A percentile compares a stretch with the other conserved stretches of the same genome.
Conservation (phyloP, 164 flowering plant species). For the Cinnamomum chago region DNA sequence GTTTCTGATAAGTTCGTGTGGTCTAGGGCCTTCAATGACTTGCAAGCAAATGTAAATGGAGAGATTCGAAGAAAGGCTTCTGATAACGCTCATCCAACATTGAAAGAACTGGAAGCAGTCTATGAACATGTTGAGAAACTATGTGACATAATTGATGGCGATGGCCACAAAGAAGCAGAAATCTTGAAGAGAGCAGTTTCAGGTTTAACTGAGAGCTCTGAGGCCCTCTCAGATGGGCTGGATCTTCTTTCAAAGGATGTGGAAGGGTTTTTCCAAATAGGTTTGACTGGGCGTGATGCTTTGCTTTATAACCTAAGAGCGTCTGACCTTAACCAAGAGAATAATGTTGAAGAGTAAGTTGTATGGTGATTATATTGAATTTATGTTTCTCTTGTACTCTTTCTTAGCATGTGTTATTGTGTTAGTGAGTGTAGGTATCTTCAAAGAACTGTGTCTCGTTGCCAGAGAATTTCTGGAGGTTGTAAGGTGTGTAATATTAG, state of each 20-base stretch:
- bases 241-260: slow-evolving; percentile 63
- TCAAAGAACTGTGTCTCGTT: slow-evolving; percentile 2
- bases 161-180: slow-evolving; percentile 28
- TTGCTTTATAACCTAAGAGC: slow-evolving; percentile 68
- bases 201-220: slow-evolving; percentile 33
- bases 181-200: slow-evolving; percentile 24
- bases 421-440: background rate
- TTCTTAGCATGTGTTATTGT: background rate
- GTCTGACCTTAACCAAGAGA: slow-evolving; percentile 19
- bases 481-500: slow-evolving; percentile 9
- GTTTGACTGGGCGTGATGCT: slow-evolving; percentile 77
- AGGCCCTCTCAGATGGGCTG: slow-evolving; percentile 51
- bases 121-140: slow-evolving; percentile 38
- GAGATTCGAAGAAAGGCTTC: slow-evolving; percentile 36
- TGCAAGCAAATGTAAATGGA: slow-evolving; percentile 50
- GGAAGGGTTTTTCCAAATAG: slow-evolving; percentile 77
- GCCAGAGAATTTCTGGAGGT: background rate
- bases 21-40: slow-evolving; percentile 51
- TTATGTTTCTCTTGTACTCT: slow-evolving; percentile 4
- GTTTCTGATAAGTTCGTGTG: slow-evolving; percentile 51
- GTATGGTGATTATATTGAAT: slow-evolving; percentile 19
- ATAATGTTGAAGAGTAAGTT: slow-evolving; percentile 20
- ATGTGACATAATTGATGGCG: slow-evolving; percentile 27
- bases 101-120: slow-evolving; percentile 72
- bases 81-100: slow-evolving; percentile 23